phyloP scores from a whole-genome alignment of 208 protist species.

The Polymyxa betae region DNA sequence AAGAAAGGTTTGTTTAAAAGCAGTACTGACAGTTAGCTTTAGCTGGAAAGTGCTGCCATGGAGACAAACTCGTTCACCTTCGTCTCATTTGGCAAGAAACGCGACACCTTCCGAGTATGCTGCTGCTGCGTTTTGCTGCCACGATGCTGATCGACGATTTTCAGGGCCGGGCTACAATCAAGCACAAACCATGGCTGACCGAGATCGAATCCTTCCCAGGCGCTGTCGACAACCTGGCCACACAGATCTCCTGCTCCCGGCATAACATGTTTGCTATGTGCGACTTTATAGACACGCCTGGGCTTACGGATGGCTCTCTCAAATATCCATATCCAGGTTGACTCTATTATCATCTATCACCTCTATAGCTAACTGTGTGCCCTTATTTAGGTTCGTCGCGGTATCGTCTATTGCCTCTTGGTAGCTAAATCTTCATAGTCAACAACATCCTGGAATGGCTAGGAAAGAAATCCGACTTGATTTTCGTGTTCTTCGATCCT shows the following conservation, averaged over 20 bases:
- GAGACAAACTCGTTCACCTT: slow-evolving; percentile 51
- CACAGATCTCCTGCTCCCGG: neutral
- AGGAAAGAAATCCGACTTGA: neutral
- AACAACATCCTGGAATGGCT: slow-evolving; percentile 50
- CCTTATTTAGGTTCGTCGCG: too few relatives aligned
- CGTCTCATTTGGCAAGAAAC: neutral
- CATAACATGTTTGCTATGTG: slow-evolving; percentile 48
- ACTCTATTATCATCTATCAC: too few relatives aligned
- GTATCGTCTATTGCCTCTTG: neutral
- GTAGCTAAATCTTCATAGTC: neutral
- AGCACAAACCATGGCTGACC: slow-evolving; percentile 51
- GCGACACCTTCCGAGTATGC: neutral
- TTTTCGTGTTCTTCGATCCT: slow-evolving; percentile 46
- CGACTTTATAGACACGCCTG: slow-evolving; percentile 37
- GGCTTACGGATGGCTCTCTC: slow-evolving; percentile 14
- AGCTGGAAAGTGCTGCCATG: slow-evolving; percentile 44
- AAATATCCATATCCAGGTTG: slow-evolving; percentile 52
- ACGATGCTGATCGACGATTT: neutral
- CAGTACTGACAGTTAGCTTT: neutral
- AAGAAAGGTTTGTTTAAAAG: neutral
- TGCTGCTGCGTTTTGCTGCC: neutral
- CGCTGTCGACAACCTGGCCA: slow-evolving; percentile 39
- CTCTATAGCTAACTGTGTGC: too few relatives aligned
- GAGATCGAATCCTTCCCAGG: slow-evolving; percentile 25
- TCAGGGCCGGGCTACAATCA: slow-evolving; percentile 47